Conservation (phyloP, 1,284 basidiomycete genomes). For the Porogramme epimiltina region DNA sequence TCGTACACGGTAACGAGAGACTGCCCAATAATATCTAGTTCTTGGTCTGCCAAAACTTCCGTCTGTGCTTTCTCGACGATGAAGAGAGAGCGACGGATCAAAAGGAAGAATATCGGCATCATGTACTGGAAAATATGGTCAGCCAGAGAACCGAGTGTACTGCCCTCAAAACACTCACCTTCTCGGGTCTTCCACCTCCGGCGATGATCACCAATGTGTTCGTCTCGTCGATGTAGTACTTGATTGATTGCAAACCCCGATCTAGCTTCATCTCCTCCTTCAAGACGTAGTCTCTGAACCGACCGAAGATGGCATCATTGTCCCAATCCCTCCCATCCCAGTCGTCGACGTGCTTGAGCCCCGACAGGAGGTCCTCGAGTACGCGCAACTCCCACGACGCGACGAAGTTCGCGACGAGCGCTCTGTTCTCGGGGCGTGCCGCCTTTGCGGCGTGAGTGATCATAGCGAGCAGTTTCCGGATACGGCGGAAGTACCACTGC, state of each 20-base stretch:
- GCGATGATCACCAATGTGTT: constrained; percentile 24
- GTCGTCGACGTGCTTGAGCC: not conserved
- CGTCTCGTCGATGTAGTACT: constrained; percentile 25
- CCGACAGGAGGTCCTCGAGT: constrained; percentile 6
- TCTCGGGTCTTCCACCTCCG: constrained; percentile 22
- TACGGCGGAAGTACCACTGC: constrained; percentile 17
- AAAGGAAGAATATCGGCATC: too few species aligned
- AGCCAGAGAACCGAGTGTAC: too few species aligned
- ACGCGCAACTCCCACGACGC: not conserved
- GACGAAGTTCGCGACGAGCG: not conserved
- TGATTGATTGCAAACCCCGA: constrained; percentile 16
- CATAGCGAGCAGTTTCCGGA: constrained; percentile 8
- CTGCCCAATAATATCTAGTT: too few species aligned
- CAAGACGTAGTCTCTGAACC: constrained; percentile 23
- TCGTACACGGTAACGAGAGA: too few species aligned
- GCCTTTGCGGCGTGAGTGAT: not conserved
- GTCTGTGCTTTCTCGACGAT: too few species aligned
- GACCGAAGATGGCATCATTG: constrained; percentile 4
- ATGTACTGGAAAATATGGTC: too few species aligned
- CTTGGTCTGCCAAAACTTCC: too few species aligned
- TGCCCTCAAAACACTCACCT: too few species aligned
- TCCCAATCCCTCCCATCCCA: constrained; percentile 1
- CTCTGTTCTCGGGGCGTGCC: constrained; percentile 1
- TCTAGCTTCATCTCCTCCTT: constrained; percentile 22
- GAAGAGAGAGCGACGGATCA: too few species aligned